phyloP scores from a whole-genome alignment of 306 rosid species.

The Vicia villosa region DNA sequence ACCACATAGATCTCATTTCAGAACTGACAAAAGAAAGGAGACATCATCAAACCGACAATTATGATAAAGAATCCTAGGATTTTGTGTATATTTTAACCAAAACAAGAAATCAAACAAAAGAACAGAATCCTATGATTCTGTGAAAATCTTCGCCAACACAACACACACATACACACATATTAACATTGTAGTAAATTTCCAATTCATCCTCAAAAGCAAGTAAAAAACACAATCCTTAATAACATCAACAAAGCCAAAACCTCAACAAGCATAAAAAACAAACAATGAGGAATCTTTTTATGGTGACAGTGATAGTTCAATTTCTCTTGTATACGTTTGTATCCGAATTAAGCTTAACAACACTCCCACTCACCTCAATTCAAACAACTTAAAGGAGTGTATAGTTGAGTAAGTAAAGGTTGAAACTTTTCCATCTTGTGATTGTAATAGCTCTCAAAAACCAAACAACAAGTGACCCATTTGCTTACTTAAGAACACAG shows the following conservation, averaged over 20 bases:
- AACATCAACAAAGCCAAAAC: slow-evolving; percentile 44
- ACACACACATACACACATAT: slow-evolving; percentile 30
- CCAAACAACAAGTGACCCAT: slow-evolving; percentile 30
- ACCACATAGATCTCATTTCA: too few species aligned
- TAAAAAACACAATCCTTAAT: slow-evolving; percentile 47
- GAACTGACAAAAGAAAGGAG: too few species aligned
- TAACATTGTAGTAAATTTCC: slow-evolving; percentile 40
- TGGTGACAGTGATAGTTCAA: neutral
- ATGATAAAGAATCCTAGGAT: too few species aligned
- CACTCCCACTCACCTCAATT: neutral
- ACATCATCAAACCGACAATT: too few species aligned
- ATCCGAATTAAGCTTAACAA: neutral
- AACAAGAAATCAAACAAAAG: slow-evolving; percentile 41
- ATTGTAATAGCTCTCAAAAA: slow-evolving; percentile 29
- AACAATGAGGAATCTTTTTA: slow-evolving; percentile 6
- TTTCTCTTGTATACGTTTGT: neutral
- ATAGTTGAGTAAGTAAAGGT: slow-evolving; percentile 38
- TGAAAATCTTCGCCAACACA: slow-evolving; percentile 59
- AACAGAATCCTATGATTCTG: slow-evolving; percentile 43
- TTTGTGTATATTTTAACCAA: too few species aligned
- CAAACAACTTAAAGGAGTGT: slow-evolving; percentile 1
- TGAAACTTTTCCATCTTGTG: slow-evolving; percentile 1
- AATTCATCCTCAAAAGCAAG: slow-evolving; percentile 40
- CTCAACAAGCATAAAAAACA: neutral
- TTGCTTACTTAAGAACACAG: slow-evolving; percentile 7